Percentiles rank a stretch among this genome's conserved stretches.
Conservation (phyloP, 192 early-diverging fungal species). For the Spizellomyces sp. region DNA sequence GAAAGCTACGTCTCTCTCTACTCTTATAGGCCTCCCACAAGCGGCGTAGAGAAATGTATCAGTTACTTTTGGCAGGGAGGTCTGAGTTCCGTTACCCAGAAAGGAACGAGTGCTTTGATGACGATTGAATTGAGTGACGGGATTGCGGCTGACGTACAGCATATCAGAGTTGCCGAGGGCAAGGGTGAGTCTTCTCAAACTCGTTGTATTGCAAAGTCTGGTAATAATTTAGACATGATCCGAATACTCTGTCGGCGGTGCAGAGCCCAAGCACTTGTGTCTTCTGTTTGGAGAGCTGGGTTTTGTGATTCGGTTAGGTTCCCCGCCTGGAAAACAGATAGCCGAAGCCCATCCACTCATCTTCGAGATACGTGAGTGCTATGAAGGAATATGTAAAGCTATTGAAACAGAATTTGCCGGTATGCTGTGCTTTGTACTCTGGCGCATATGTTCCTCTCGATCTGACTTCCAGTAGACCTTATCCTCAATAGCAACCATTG, state of each 20-base stretch:
- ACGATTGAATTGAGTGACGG: conserved; percentile 38
- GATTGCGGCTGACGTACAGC: conserved; percentile 30
- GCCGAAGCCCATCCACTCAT: too few relatives aligned
- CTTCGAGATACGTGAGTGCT: too few relatives aligned
- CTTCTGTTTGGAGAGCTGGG: conserved; percentile 4
- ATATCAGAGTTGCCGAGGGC: conserved; percentile 39
- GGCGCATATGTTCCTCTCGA: too few relatives aligned
- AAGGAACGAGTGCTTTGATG: conserved; percentile 43
- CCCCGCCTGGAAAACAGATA: neutral
- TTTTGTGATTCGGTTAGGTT: conserved; percentile 10
- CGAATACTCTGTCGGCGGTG: neutral
- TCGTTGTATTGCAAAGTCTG: neutral
- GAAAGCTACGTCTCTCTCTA: conserved; percentile 42
- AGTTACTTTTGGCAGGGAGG: conserved; percentile 50
- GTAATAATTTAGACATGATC: neutral
- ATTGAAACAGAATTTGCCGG: neutral
- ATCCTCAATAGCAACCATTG: conserved; percentile 3
- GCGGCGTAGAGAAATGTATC: conserved; percentile 35
- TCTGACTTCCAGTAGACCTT: neutral
- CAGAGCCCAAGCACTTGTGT: conserved; percentile 14
- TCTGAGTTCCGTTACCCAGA: conserved; percentile 32
- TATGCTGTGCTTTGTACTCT: too few relatives aligned
- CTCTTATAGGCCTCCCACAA: conserved; percentile 23
- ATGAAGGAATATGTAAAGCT: conserved; percentile 19
- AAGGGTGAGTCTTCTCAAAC: conserved; percentile 32